phyloP scores from a whole-genome alignment of 495 filamentous ascomycete species.

The Jackrogersella multiformis region DNA sequence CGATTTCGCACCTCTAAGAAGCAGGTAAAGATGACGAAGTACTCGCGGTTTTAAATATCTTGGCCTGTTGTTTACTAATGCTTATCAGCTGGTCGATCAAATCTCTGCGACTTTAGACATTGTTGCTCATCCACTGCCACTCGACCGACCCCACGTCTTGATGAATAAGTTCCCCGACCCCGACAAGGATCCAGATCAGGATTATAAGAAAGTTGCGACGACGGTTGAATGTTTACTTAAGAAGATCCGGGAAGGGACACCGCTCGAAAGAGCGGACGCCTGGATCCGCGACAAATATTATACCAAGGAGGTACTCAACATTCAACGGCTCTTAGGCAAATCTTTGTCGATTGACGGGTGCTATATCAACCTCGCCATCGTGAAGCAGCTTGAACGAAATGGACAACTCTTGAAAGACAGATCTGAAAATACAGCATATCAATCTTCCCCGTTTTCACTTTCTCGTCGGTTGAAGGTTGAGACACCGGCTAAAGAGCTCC shows the following conservation, averaged over 20 bases:
- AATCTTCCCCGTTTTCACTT: background rate
- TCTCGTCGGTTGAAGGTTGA: background rate
- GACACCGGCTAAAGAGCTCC: background rate
- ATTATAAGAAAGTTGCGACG: background rate
- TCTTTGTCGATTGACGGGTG: background rate
- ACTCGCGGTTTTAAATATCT: too few species aligned
- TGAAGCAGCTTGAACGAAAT: background rate
- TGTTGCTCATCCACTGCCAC: background rate
- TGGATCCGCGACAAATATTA: background rate
- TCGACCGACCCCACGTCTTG: background rate
- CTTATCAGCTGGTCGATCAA: background rate
- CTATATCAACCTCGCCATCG: background rate
- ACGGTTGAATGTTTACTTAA: background rate
- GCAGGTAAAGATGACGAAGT: background rate
- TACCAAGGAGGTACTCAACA: background rate
- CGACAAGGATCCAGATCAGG: background rate
- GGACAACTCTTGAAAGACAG: too few species aligned
- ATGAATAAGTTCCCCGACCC: background rate
- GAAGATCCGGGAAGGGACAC: background rate
- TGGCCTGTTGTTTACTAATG: background rate
- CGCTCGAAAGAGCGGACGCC: background rate
- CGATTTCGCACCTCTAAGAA: background rate
- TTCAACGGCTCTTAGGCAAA: background rate
- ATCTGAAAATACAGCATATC: background rate
- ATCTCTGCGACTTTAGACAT: background rate